Evolutionary conservation across 345 rosid genomes (phyloP), one percentile per base, ranked within the genome.

Genomic region (Eucalyptus decipiens): DNA sequence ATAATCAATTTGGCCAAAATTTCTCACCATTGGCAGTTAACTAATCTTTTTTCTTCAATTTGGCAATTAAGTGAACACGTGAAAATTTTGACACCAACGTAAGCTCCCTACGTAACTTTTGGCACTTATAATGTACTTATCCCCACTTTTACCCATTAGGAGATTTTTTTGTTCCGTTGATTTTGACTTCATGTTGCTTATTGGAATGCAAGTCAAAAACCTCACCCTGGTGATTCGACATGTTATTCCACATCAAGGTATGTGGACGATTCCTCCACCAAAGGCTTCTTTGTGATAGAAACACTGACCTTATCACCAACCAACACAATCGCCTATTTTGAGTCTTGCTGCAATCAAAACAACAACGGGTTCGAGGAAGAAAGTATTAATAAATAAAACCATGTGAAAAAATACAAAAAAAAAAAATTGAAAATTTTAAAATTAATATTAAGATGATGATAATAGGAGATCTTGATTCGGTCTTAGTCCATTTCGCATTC

Each of bases 261-360:
- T 62, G 32, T 30, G 1, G 92, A 91, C 62, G 49, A 80, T 3
- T 87, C 93, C 26, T 60, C 11, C 56, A 87, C 91, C 4, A 9
- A 1, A 8, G 89, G 94, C 43, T 40, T 86, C 42, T 89, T 16
- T 62, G 81, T 86, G 7, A 80, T 43, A 2, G 93, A 92, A 28
- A 76, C 86, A 19, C 89, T 90, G 45, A 62, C 91, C 30, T 21
- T 91, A 26, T 24, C 87, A 8, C 49, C 89, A 6, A 14, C 60
- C 2, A 83, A 45, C 13, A n/a, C 86, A 6, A 48, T 85, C 6
- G 8, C 72, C 1, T 43, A 34, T 24, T 90, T 93, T 18, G 28
- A 51, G 7, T 90, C 90, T 6, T 93, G 94, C 11, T 90, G 94
- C 47, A 72, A 88, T 72, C 89, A 89, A 42, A 86, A 88, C 17